These are phyloP conservation scores for Thermothielavioides terrestris DNA, from an alignment of 495 filamentous ascomycete genomes.

Conservation along the genomic window DNA sequence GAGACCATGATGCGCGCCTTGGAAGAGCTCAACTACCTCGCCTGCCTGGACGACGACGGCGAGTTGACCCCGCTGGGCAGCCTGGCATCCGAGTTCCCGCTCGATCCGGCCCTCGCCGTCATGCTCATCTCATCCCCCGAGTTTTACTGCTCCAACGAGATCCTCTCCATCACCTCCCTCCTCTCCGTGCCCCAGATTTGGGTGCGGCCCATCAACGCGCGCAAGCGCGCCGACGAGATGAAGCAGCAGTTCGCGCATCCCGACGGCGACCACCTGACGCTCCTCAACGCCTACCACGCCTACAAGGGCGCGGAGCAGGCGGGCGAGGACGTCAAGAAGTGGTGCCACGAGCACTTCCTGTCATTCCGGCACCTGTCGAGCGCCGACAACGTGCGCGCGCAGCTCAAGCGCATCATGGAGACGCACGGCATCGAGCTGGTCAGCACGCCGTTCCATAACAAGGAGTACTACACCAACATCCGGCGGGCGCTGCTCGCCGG, in stretches of 20 bases:
- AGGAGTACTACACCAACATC: slow-evolving; percentile 97
- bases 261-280: slow-evolving; percentile 90
- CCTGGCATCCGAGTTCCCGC: slow-evolving; percentile 88
- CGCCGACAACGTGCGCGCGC: slow-evolving; percentile 85
- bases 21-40: slow-evolving; percentile 95
- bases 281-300: slow-evolving; percentile 97
- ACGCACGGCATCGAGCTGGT: slow-evolving; percentile 74
- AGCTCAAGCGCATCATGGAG: slow-evolving; percentile 95
- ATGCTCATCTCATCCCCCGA: slow-evolving; percentile 98
- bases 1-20: slow-evolving; percentile 98
- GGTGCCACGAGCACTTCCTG: slow-evolving; percentile 98
- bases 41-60: slow-evolving; percentile 94
- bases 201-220: slow-evolving; percentile 70
- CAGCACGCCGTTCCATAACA: slow-evolving; percentile 83
- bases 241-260: slow-evolving; percentile 86
- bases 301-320: slow-evolving; percentile 67
- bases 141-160: slow-evolving; percentile 98
- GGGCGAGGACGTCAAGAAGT: slow-evolving; percentile 68
- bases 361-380: slow-evolving; percentile 79
- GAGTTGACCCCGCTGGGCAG: slow-evolving; percentile 78
- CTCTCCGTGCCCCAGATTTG: slow-evolving; percentile 95
- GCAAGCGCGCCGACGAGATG: slow-evolving; percentile 96
- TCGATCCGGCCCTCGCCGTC: slow-evolving; percentile 90
- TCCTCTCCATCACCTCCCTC: slow-evolving; percentile 87
- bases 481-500: slow-evolving; percentile 85